Evolutionary conservation across 306 rosid species (phyloP), one percentile per base, ranked within the genome.

Genomic region (Pyrus communis): DNA sequence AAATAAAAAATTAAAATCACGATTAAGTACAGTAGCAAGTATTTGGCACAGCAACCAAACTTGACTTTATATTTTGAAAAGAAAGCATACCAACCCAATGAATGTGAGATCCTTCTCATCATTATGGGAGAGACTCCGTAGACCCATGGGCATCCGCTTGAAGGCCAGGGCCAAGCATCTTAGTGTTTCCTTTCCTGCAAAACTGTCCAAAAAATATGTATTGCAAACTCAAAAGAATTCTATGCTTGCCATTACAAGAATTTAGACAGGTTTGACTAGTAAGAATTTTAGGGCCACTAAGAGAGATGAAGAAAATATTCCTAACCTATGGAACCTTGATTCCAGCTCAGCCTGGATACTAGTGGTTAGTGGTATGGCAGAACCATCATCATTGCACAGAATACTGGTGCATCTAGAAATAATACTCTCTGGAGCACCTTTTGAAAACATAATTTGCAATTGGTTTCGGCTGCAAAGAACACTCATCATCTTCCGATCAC

Each of bases 11-110:
- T 22, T 55, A 68, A 67, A 52, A 58, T 13, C 22, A 35, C 1
- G 4, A 21, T 71, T 17, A 13, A 51, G 43, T 27, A n/a, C 30
- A 15, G 28, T 58, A 42, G 59, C 55, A 54, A 75, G 75, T 30
- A 65, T 17, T 73, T 77, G 69, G 75, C 70, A 64, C 30, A 81
- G 52, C 79, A 31, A 71, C 63, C 63, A 75, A 71, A 84, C 49
- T 25, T 76, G 54, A 69, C 27, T 71, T 82, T 64, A 69, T 66
- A 67, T 77, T 79, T 85, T 43, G 84, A 76, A 89, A 85, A 87
- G 89, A 86, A 84, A 86, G 96, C 98, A 89, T 94, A 94, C 98
- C 98, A 95, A 87, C 91, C 98, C 98, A 90, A 95, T 90, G 88
- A 95, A 95, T 54, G 98, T 92, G 72, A 95, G 91, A 80, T 92